Evolutionary conservation across 257 asterid species (phyloP), one percentile per base, ranked within the genome.

Genomic region (Solanum medicagineum): DNA sequence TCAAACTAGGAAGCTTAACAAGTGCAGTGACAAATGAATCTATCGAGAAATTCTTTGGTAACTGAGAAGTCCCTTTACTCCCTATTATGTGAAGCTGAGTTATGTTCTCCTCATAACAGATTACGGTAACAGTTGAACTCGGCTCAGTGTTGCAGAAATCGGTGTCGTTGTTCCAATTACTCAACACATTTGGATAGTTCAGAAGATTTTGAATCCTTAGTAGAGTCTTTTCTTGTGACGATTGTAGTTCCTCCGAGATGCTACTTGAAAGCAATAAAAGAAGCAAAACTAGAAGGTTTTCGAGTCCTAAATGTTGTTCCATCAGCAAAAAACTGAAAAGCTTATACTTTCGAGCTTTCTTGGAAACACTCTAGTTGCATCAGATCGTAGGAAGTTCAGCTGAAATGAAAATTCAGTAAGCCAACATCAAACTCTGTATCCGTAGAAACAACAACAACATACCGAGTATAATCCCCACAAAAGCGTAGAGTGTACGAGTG

Each of bases 21-120:
- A 96, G 93, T 6, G 93, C 83, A 22, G 91, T 86, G 20, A 92
- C 87, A 15, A 96, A 91, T 20, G 97, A 91, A 62, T 95, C 95
- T 11, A 91, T 71, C 3, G 98, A 94, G 90, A 96, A 96, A 81
- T 92, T 91, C 0, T 36, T 55, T 36, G 96, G 94, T 20, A 94
- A 62, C 29, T 83, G 88, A 54, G 84, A 88, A 56, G 91, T 62
- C 2, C 87, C 86, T 0, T 54, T 77, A 12, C 82, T 86, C 62
- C 96, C 98, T 68, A 91, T 90, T 73, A 93, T 93, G 84, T 94
- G 98, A 84, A 96, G 87, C 90, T 96, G 98, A 88, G 98, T 91
- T 88, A 93, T 89, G 92, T 69, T 93, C 16, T 86, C 87, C 75
- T 89, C 94, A 12, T 93, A 96, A 89, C 98, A 96, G 32, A 93